Evolutionary conservation across 768 basidiomycete species (phyloP).

Genomic region (Galerina sulciceps): DNA sequence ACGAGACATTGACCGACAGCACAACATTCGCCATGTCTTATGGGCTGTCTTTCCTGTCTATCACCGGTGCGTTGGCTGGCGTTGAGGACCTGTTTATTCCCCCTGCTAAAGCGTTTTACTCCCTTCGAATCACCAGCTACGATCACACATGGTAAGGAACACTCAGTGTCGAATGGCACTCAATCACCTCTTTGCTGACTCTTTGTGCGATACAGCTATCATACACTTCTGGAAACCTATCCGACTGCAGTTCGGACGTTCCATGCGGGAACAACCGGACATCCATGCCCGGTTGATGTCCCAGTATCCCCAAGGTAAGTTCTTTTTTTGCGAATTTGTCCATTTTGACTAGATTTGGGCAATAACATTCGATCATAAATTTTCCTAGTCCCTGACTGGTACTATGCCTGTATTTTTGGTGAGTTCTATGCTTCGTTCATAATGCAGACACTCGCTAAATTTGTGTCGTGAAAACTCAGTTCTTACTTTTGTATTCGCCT

Average conservation of each 20-base stretch:
- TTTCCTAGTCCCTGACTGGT: constrained; percentile 62
- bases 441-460: background rate
- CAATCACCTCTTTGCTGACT: background rate
- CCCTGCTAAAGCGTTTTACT: background rate
- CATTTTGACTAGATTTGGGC: background rate
- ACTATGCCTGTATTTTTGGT: constrained; percentile 59
- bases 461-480: constrained; percentile 26
- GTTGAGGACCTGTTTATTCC: background rate
- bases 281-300: constrained; percentile 66
- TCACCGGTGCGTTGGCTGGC: constrained; percentile 47
- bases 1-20: constrained; percentile 24
- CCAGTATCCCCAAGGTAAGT: constrained; percentile 51
- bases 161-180: background rate
- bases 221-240: constrained; percentile 64
- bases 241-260: constrained; percentile 50
- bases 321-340: background rate
- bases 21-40: constrained; percentile 63
- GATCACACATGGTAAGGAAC: constrained; percentile 44
- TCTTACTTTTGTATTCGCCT: constrained; percentile 62
- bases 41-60: constrained; percentile 63
- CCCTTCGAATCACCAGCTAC: constrained; percentile 34
- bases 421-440: constrained; percentile 5
- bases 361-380: background rate
- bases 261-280: constrained; percentile 60
- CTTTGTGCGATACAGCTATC: constrained; percentile 34